phyloP scores from a whole-genome alignment of 2,329 filamentous ascomycete species.

The Fusarium albidum region DNA sequence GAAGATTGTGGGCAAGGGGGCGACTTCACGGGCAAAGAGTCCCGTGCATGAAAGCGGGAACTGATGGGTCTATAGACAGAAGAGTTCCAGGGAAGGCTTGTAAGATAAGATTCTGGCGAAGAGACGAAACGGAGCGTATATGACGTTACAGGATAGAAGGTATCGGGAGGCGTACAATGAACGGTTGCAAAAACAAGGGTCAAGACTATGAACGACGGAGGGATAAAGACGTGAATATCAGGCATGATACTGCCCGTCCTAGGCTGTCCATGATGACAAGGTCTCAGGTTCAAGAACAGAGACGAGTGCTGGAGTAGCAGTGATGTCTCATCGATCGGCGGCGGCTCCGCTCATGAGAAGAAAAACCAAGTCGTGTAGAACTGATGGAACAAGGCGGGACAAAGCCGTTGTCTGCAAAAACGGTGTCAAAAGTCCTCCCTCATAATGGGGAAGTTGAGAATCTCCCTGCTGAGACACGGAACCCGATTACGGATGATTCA shows the following conservation, averaged over 20 bases:
- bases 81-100: slow-evolving; percentile 10
- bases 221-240: too few relatives aligned
- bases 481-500: too few relatives aligned
- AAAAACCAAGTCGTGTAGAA: not conserved
- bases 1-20: slow-evolving; percentile 59
- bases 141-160: slow-evolving; percentile 32
- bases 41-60: slow-evolving; percentile 29
- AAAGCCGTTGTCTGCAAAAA: too few relatives aligned
- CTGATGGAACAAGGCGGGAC: not conserved
- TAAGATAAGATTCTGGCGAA: slow-evolving; percentile 12
- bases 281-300: not conserved
- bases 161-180: slow-evolving; percentile 16
- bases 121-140: not conserved
- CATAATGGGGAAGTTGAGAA: too few relatives aligned
- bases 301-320: slow-evolving; percentile 1
- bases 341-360: not conserved
- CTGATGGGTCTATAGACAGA: too few relatives aligned
- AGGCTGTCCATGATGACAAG: not conserved
- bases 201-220: too few relatives aligned
- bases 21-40: slow-evolving; percentile 40
- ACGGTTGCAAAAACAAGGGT: too few relatives aligned
- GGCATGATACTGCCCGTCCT: too few relatives aligned
- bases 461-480: too few relatives aligned
- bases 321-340: slow-evolving; percentile 22
- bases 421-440: too few relatives aligned